Percentiles rank a stretch among this genome's conserved stretches.
Evolutionary conservation across 2,329 filamentous ascomycete species (phyloP).

Genomic region (Colletotrichum musicola): DNA sequence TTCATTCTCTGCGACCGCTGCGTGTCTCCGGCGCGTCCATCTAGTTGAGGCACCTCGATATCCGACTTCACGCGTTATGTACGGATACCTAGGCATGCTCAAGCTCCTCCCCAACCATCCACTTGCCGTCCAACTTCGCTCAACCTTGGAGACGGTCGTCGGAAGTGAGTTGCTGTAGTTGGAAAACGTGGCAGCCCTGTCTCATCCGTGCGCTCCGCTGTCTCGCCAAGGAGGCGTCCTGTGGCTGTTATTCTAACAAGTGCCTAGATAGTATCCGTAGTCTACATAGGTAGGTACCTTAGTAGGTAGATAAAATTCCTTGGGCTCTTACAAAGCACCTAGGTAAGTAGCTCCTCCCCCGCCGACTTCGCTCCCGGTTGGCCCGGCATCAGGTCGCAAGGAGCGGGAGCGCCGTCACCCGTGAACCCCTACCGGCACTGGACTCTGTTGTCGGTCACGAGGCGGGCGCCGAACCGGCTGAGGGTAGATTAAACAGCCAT

Average conservation of each 20-base stretch:
- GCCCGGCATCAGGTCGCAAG: background rate
- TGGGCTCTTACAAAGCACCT: too few relatives aligned
- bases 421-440: too few relatives aligned
- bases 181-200: slow-evolving; percentile 24
- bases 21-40: too few relatives aligned
- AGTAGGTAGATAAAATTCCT: too few relatives aligned
- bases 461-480: background rate
- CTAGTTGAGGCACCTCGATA: background rate
- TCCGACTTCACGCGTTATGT: background rate
- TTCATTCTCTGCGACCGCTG: background rate
- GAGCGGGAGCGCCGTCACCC: background rate
- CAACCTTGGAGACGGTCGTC: too few relatives aligned
- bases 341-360: too few relatives aligned
- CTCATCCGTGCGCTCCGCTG: slow-evolving; percentile 1
- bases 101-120: too few relatives aligned
- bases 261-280: too few relatives aligned
- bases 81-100: too few relatives aligned
- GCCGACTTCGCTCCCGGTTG: background rate
- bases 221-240: background rate
- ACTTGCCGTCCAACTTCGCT: too few relatives aligned
- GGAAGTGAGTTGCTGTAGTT: background rate
- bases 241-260: too few relatives aligned
- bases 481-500: slow-evolving; percentile 21
- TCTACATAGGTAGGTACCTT: too few relatives aligned
- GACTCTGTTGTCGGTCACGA: background rate